Evolutionary conservation across 2,329 filamentous ascomycete genomes (phyloP), one percentile per base, ranked within the genome.

Genomic region (Sclerotiophoma versabilis): DNA sequence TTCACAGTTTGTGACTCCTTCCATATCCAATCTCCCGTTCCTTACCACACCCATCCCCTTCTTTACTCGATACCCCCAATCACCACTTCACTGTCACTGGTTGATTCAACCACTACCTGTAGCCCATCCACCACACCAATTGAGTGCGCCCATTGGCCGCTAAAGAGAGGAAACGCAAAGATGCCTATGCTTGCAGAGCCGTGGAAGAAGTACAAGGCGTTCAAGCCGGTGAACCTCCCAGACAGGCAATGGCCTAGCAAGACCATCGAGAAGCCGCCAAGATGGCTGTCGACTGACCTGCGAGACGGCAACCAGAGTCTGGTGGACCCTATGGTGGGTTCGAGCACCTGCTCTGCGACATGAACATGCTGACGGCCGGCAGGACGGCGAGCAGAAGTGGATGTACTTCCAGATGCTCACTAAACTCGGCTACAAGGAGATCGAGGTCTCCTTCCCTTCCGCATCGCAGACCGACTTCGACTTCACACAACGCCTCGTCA

Each of bases 301-400:
- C 83, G 93, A 70, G 93, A 98, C 81, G 93, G 93, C 52, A 97
- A 97, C 81, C 93, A 98, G 81, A 93, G 89, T 76, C 81, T 96
- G 76, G 87, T 91, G 27, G 91, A 96, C 75, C 93, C 93, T 60
- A 97, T 98, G 93, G 90, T 91, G 81, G 64, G 84, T 44, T 27
- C 19, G 12, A 37, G 3, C 7, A 9, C 5, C 23, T 12, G 6
- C 5, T 17, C 19, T 12, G 27, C 3, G 20, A 23, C 43, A 14
- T 5, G 26, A 26, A 23, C 37, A 11, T n/a, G 23, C 66, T 65
- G 38, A 68, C 49, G 33, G 10, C 37, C 9, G 11, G 19, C 33
- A 95, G 91, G 95, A 92, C 71, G 92, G 92, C 64, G 91, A 96
- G 42, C 92, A 97, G 81, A 98, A 98, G 80, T 95, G 90, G 86